These are phyloP conservation scores for Nannizziopsis arthrosporioides DNA, from an alignment of 2,329 filamentous ascomycete genomes.

Conservation along the genomic window DNA sequence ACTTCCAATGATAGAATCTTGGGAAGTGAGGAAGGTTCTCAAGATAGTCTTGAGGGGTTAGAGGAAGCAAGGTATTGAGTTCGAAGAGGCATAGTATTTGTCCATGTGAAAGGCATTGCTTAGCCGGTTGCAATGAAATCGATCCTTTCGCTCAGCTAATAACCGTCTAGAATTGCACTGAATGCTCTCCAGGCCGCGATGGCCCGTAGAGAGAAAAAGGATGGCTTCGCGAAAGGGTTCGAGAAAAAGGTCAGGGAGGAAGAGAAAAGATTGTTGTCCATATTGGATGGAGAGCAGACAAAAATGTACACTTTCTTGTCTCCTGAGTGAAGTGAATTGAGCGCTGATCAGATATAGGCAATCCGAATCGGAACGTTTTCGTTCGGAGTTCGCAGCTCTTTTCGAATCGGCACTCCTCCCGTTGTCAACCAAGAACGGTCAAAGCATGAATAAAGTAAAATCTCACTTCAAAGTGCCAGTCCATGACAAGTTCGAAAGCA, in stretches of 20 bases:
- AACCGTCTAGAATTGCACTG: slow-evolving; percentile 11
- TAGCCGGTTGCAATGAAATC: not conserved
- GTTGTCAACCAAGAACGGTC: slow-evolving; percentile 1
- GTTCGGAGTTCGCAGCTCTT: slow-evolving; percentile 10
- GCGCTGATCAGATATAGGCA: slow-evolving; percentile 1
- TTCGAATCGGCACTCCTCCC: slow-evolving; percentile 11
- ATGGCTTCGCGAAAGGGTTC: slow-evolving; percentile 15
- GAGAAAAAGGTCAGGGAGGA: slow-evolving; percentile 14
- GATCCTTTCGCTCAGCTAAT: not conserved
- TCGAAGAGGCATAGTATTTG: not conserved
- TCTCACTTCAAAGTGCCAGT: not conserved
- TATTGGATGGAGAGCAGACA: slow-evolving; percentile 11
- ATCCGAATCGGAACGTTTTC: slow-evolving; percentile 13
- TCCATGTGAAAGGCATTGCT: not conserved
- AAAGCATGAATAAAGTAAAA: not conserved
- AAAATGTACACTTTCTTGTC: slow-evolving; percentile 11
- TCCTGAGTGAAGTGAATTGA: not conserved
- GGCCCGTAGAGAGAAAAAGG: slow-evolving; percentile 14
- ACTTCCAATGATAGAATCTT: not conserved
- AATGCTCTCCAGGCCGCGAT: slow-evolving; percentile 14
- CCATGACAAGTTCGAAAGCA: not conserved
- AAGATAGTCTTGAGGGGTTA: slow-evolving; percentile 9
- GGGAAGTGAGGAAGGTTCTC: slow-evolving; percentile 5
- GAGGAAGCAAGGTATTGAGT: slow-evolving; percentile 12
- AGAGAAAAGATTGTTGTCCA: slow-evolving; percentile 13